Percentiles rank a stretch among this genome's conserved stretches.
Evolutionary conservation across 768 basidiomycete genomes (phyloP).

Genomic region (Rossbeevera mucosa): DNA sequence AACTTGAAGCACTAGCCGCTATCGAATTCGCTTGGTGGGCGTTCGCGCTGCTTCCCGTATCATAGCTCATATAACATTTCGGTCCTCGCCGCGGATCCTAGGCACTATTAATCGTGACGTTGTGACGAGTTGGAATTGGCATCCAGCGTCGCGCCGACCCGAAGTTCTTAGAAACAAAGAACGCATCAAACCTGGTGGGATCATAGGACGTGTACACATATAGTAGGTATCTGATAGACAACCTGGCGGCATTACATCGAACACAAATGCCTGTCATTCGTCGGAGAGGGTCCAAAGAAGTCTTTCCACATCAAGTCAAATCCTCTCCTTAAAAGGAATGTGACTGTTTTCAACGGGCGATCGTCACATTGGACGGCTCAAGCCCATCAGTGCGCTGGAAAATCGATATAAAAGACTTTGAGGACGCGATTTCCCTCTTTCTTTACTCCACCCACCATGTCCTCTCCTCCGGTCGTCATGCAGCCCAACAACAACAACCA

Average conservation of each 20-base stretch:
- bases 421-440: conserved; percentile 34
- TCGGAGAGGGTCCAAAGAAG: conserved; percentile 28
- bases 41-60: not conserved
- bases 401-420: conserved; percentile 33
- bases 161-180: not conserved
- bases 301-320: conserved; percentile 25
- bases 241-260: conserved; percentile 17
- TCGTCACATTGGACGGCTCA: conserved; percentile 30
- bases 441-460: conserved; percentile 38
- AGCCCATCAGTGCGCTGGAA: conserved; percentile 19
- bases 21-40: not conserved
- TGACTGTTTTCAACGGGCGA: conserved; percentile 23
- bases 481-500: conserved; percentile 16
- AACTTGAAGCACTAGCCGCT: not conserved
- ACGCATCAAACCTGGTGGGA: not conserved
- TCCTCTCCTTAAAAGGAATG: conserved; percentile 32
- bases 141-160: conserved; percentile 9
- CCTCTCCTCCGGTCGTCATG: conserved; percentile 21
- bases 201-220: not conserved
- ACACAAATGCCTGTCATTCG: conserved; percentile 25
- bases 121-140: conserved; percentile 20
- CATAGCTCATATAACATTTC: conserved; percentile 1
- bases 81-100: conserved; percentile 24
- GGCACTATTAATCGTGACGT: conserved; percentile 16
- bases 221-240: conserved; percentile 23